These are phyloP conservation scores for Coemansia sp. DNA, from an alignment of 192 early-diverging fungal species.

Conservation along the genomic window DNA sequence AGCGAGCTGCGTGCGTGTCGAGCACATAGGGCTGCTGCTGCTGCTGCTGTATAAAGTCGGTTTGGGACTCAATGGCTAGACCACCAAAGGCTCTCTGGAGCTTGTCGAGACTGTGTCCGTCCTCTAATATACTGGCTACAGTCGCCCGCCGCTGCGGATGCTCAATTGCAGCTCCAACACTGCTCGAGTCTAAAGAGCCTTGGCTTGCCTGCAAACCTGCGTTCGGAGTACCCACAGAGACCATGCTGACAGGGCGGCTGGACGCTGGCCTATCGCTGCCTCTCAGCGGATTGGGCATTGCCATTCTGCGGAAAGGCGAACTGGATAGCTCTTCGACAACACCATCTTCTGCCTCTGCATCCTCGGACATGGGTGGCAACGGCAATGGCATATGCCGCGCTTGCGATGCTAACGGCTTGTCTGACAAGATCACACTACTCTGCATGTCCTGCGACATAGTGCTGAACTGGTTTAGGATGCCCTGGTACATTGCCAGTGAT, in stretches of 20 bases:
- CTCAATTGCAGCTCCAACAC: not conserved
- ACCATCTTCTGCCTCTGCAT: conserved; percentile 2
- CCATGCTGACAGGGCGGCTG: conserved; percentile 13
- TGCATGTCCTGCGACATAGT: conserved; percentile 57
- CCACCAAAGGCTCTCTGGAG: conserved; percentile 24
- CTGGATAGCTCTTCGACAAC: conserved; percentile 9
- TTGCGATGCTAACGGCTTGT: not conserved
- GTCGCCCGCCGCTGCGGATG: not conserved
- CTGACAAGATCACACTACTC: conserved; percentile 38
- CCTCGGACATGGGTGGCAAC: conserved; percentile 9
- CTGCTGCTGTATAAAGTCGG: not conserved
- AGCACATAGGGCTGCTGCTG: not conserved
- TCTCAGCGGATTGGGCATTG: conserved; percentile 37
- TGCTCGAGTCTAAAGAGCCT: not conserved
- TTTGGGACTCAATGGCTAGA: conserved; percentile 16
- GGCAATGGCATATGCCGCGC: not conserved
- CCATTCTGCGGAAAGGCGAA: conserved; percentile 31
- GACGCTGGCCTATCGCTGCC: conserved; percentile 8
- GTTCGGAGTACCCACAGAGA: not conserved
- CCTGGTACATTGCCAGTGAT: conserved; percentile 49
- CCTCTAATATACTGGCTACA: not conserved
- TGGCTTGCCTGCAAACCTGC: not conserved
- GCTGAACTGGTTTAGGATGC: conserved; percentile 46
- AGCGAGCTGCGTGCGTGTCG: not conserved
- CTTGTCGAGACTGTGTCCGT: conserved; percentile 12